phyloP scores from a whole-genome alignment of 129 eudicot genomes.

The Centaurea solstitialis region DNA sequence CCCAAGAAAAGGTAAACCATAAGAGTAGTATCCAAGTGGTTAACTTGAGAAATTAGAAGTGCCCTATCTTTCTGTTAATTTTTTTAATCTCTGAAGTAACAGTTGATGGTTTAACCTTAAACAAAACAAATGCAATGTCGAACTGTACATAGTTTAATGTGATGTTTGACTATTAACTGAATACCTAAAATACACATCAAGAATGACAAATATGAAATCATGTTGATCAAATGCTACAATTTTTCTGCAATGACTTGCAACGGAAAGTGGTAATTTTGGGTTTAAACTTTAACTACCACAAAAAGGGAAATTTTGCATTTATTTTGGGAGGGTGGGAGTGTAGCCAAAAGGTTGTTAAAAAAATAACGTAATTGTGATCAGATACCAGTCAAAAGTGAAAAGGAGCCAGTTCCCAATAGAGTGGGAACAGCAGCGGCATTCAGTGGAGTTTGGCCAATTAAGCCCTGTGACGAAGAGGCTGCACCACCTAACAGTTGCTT shows the following conservation, averaged over 20 bases:
- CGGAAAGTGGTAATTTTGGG: background rate
- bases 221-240: background rate
- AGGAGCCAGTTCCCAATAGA: constrained; percentile 83
- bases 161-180: background rate
- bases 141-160: background rate
- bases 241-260: constrained; percentile 3
- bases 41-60: background rate
- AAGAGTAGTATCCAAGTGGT: background rate
- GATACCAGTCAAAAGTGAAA: constrained; percentile 79
- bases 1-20: background rate
- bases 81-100: background rate
- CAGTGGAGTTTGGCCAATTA: constrained; percentile 35
- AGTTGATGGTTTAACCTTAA: background rate
- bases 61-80: background rate
- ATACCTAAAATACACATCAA: background rate
- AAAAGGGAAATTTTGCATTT: background rate
- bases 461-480: constrained; percentile 44
- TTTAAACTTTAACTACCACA: background rate
- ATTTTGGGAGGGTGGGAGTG: background rate
- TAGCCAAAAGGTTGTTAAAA: background rate
- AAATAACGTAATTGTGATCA: background rate
- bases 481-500: constrained; percentile 67
- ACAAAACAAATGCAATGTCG: background rate
- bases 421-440: constrained; percentile 93
- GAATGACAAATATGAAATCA: constrained; percentile 5